A percentile compares a stretch with the other conserved stretches of the same genome.
Conservation (phyloP, 768 basidiomycete genomes). For the Psilocybe cubensis region DNA sequence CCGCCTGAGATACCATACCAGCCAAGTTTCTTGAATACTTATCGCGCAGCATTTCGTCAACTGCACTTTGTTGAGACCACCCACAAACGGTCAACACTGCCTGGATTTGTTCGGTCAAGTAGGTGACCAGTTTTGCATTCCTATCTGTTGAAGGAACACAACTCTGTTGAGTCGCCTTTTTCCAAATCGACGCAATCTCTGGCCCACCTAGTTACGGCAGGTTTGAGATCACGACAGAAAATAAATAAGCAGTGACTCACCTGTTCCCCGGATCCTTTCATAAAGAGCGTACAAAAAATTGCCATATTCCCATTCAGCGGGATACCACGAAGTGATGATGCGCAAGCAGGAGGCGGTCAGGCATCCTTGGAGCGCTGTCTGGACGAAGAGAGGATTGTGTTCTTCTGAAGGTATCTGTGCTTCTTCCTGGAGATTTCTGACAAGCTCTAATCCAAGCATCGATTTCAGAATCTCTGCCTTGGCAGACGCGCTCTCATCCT, state of each 20-base stretch:
- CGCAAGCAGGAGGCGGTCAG: conserved; percentile 40
- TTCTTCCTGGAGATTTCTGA: conserved; percentile 29
- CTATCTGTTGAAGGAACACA: conserved; percentile 24
- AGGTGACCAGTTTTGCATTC: conserved; percentile 24
- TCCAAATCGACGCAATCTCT: conserved; percentile 26
- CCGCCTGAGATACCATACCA: conserved; percentile 31
- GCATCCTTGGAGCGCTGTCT: conserved; percentile 44
- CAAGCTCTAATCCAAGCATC: conserved; percentile 36
- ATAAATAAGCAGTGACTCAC: conserved; percentile 22
- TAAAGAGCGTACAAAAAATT: conserved; percentile 40
- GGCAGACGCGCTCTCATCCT: conserved; percentile 17
- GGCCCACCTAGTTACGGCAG: conserved; percentile 23
- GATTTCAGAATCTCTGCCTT: conserved; percentile 31
- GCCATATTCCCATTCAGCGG: conserved; percentile 44
- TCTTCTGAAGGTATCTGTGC: conserved; percentile 24
- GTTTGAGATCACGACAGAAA: neutral
- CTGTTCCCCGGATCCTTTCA: conserved; percentile 38
- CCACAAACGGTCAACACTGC: conserved; percentile 31
- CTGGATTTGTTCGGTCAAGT: conserved; percentile 24
- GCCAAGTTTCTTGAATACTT: conserved; percentile 22
- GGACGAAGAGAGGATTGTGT: conserved; percentile 37
- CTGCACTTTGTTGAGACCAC: conserved; percentile 26
- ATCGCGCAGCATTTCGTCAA: conserved; percentile 14
- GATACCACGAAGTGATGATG: conserved; percentile 47
- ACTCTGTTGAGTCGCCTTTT: conserved; percentile 26